Base-by-base conservation (phyloP, 306 rosid genomes). In the Sicyos baderoa region DNA sequence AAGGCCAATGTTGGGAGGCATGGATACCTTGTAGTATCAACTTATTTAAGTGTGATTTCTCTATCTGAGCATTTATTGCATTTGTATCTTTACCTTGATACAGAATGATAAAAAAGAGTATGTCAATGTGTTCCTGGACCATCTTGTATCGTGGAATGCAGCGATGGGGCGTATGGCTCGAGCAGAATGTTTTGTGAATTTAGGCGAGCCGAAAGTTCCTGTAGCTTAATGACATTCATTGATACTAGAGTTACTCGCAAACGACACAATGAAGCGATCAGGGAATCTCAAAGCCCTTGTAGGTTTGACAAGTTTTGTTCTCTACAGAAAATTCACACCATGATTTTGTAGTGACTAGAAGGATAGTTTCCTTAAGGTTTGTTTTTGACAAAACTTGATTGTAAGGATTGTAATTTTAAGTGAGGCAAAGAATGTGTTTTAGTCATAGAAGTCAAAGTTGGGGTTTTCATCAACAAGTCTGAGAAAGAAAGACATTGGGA, bases 181-280 rank as follows among this genome's bases (percentile, higher is more conserved):
- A 35, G 96, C 83, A 1, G 88, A 86, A 80, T 87, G 92, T 35
- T 86, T 90, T 58, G 91, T 93, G 83, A 93, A 88, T 75, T 78
- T 93, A 61, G 94, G 96, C 35, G 89, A 93, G 76, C 99, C 99
- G 51, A 86, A 86, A 45, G 76, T 93, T 48, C 99, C 99, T n/a
- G 66, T 89, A 63, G 95, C 93, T 14, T 80, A 73, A 79, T 5
- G 4, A 25, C 40, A 29, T 19, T 67, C 37, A 15, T 67, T 44
- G 52, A 47, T 47, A 14, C 40, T 5, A 47, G 40, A 15, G 21
- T 22, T 40, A 40, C 45, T 40, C 45, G 12, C 45, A 40, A 40
- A 40, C 9, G 45, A 9, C 45, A 7, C 11, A 1, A 40, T 9
- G 45, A 40, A 40, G 0, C 11, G 45, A 9, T 2, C 11, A 2